Conservation (phyloP, 2,329 filamentous ascomycete genomes). For the Pseudocercospora macadamiae region DNA sequence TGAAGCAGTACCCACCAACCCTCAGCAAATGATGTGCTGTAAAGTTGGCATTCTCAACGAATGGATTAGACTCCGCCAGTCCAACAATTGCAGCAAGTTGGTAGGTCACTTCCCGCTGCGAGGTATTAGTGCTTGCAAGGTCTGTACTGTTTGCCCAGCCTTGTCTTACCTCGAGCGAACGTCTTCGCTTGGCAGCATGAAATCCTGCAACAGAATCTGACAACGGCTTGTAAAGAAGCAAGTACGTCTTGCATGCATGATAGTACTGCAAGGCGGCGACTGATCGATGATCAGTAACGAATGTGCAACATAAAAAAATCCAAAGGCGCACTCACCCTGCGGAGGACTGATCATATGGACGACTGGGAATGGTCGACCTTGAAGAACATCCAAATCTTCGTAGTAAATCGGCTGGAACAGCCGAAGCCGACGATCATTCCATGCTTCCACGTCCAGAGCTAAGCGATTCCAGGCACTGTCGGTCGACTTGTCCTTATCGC, state of each 20-base stretch:
- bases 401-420: slow-evolving; percentile 36
- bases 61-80: slow-evolving; percentile 28
- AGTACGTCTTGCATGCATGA: slow-evolving; percentile 39
- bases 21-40: slow-evolving; percentile 30
- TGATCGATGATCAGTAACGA: neutral
- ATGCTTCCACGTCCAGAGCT: slow-evolving; percentile 24
- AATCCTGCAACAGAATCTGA: slow-evolving; percentile 23
- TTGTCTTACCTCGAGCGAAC: slow-evolving; percentile 23
- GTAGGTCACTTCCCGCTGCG: slow-evolving; percentile 23
- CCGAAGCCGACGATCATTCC: slow-evolving; percentile 26
- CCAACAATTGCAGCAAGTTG: slow-evolving; percentile 27
- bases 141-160: neutral
- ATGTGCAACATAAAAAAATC: too few species aligned
- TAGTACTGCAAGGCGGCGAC: slow-evolving; percentile 44
- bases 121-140: neutral
- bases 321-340: slow-evolving; percentile 29
- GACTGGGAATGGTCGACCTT: slow-evolving; percentile 33
- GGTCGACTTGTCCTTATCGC: slow-evolving; percentile 5
- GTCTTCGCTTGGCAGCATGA: slow-evolving; percentile 22
- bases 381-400: slow-evolving; percentile 19
- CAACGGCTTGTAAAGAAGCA: slow-evolving; percentile 22
- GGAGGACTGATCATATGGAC: slow-evolving; percentile 41
- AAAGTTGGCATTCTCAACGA: slow-evolving; percentile 31
- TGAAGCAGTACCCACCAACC: slow-evolving; percentile 29
- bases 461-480: slow-evolving; percentile 20